A percentile compares a stretch with the other conserved stretches of the same genome.
Conservation (phyloP, 2,329 filamentous ascomycete species). For the Ilyonectria destructans region DNA sequence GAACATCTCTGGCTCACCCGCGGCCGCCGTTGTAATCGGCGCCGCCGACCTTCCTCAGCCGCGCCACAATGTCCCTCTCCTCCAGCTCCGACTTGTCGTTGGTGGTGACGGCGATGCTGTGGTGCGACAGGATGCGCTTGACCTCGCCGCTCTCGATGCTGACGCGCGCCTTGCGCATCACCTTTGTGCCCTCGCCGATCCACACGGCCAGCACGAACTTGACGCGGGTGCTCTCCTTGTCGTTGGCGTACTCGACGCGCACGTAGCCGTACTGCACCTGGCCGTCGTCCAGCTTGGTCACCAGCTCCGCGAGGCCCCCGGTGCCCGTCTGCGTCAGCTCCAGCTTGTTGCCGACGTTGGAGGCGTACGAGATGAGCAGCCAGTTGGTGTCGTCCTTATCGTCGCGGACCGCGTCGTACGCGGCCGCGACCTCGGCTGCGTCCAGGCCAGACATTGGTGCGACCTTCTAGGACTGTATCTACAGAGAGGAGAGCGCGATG, state of each 20-base stretch:
- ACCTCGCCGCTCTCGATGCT: constrained; percentile 78
- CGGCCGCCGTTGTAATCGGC: constrained; percentile 81
- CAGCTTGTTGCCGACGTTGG: constrained; percentile 70
- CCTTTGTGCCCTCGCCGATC: constrained; percentile 76
- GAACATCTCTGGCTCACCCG: constrained; percentile 56
- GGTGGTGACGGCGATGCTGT: constrained; percentile 77
- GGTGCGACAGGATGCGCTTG: constrained; percentile 75
- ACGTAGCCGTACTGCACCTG: constrained; percentile 79
- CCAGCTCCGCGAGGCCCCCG: constrained; percentile 74
- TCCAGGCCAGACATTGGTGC: constrained; percentile 70
- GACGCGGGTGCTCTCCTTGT: constrained; percentile 77
- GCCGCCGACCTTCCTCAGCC: constrained; percentile 77
- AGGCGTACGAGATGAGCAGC: constrained; percentile 76
- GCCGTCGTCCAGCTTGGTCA: constrained; percentile 68
- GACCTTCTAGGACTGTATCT: not conserved
- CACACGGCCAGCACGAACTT: constrained; percentile 80
- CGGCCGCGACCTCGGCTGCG: constrained; percentile 72
- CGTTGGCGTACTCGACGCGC: constrained; percentile 80
- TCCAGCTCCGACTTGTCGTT: constrained; percentile 73
- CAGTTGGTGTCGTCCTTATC: constrained; percentile 79
- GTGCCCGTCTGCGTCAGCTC: constrained; percentile 71
- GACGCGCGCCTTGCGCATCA: constrained; percentile 81
- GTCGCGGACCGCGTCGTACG: constrained; percentile 78
- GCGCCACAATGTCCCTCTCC: constrained; percentile 73
- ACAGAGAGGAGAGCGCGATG: too few relatives aligned